Percentiles rank a stretch among this genome's conserved stretches.
Conservation (phyloP, 306 rosid genomes). For the Fragaria ananassa region DNA sequence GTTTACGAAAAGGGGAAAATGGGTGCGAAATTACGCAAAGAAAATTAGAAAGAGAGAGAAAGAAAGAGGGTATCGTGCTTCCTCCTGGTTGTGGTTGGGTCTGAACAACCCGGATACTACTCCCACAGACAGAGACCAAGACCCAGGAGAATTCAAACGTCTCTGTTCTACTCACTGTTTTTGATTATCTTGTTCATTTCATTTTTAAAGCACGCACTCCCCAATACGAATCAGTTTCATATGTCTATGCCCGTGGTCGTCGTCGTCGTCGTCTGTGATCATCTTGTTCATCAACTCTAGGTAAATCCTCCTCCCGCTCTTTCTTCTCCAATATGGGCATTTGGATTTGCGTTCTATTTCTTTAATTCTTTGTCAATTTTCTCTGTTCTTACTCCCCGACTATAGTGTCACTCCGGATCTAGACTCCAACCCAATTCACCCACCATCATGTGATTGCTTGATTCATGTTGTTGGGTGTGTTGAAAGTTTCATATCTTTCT, state of each 20-base stretch:
- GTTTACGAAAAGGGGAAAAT: neutral
- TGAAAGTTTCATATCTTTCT: constrained; percentile 5
- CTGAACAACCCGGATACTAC: constrained; percentile 5
- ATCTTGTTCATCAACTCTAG: neutral
- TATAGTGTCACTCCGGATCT: constrained; percentile 18
- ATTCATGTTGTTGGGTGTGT: constrained; percentile 10
- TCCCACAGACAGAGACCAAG: constrained; percentile 1
- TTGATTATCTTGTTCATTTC: neutral
- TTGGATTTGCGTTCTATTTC: neutral
- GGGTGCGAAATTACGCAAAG: neutral
- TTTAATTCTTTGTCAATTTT: neutral
- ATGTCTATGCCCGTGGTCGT: neutral
- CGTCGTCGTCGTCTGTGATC: neutral
- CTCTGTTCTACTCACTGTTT: too few species aligned
- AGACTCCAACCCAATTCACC: neutral
- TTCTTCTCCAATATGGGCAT: neutral
- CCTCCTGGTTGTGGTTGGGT: constrained; percentile 11
- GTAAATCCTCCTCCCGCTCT: neutral
- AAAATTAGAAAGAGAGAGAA: neutral
- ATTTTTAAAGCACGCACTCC: neutral
- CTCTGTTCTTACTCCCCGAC: constrained; percentile 6
- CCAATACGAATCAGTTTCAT: neutral
- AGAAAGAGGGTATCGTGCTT: neutral
- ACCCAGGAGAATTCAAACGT: neutral
- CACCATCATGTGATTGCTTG: neutral